Evolutionary conservation across 352 stramenopile species (phyloP).

Genomic region (Pythium aristosporum): DNA sequence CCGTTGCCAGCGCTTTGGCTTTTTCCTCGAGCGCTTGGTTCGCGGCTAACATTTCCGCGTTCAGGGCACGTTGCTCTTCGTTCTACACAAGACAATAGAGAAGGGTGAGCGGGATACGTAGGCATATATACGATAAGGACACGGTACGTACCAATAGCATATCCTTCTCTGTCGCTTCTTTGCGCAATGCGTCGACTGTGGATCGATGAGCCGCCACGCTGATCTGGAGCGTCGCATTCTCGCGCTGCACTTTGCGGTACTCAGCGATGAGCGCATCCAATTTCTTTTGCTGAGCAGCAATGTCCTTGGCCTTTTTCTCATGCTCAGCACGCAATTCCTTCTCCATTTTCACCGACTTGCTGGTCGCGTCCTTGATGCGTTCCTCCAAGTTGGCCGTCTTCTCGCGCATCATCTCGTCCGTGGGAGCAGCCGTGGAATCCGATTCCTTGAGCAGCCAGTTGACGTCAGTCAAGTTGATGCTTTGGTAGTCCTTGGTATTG

Average conservation of each 20-base stretch:
- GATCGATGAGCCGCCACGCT: slow-evolving; percentile 60
- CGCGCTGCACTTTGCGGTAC: slow-evolving; percentile 81
- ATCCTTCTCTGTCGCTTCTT: slow-evolving; percentile 89
- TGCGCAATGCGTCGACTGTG: slow-evolving; percentile 73
- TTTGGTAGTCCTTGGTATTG: slow-evolving; percentile 89
- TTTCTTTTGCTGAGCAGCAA: slow-evolving; percentile 75
- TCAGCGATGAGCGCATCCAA: slow-evolving; percentile 73
- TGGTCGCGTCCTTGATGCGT: slow-evolving; percentile 82
- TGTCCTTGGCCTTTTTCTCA: slow-evolving; percentile 72
- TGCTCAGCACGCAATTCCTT: slow-evolving; percentile 71
- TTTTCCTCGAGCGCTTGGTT: slow-evolving; percentile 88
- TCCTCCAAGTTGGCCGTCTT: slow-evolving; percentile 89
- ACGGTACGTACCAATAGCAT: slow-evolving; percentile 63
- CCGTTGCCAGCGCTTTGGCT: slow-evolving; percentile 80
- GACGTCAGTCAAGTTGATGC: slow-evolving; percentile 76
- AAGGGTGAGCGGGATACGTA: background rate
- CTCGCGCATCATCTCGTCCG: slow-evolving; percentile 83
- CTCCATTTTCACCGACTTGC: slow-evolving; percentile 66
- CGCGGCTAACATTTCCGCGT: slow-evolving; percentile 76
- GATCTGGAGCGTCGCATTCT: slow-evolving; percentile 76
- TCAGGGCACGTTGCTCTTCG: slow-evolving; percentile 84
- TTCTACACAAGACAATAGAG: slow-evolving; percentile 42
- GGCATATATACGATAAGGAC: background rate
- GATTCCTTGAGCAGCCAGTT: slow-evolving; percentile 85
- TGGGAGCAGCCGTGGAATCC: slow-evolving; percentile 67